Evolutionary conservation across 1,284 basidiomycete genomes (phyloP), one percentile per base, ranked within the genome.

Genomic region (Cronartium ribicola): DNA sequence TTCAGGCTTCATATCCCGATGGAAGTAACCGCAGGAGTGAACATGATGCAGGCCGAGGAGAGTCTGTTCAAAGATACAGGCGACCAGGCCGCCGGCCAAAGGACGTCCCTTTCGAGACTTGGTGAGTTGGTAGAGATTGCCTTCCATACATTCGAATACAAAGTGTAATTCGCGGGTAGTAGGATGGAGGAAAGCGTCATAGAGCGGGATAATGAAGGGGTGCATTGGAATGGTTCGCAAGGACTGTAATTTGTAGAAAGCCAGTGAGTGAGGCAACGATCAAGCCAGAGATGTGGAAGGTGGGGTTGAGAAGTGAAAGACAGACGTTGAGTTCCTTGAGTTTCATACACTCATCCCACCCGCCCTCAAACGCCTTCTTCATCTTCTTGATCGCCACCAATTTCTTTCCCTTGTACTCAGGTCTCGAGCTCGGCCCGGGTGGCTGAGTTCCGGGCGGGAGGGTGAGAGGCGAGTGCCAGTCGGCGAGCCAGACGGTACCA

Each of bases 91-190:
- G 44, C 92, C 91, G 17, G 96, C 95, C 69, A 99, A 87, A 6
- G 92, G 88, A 75, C 94, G 88, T 69, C 94, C 94, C 83, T 92
- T 94, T 76, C 96, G 89, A 43, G 94, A 89, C 84, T 96, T 98
- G 83, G 97, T 96, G 83, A 99, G 90, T 83, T 99, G 96, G 83
- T 96, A 98, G 75, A 99, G 87, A 83, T 99, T 98, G 79, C 96
- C 96, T 83, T 99, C 96, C 96, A 99, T 98, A 81, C 94, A 94
- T 83, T 99, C 96, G 82, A 99, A 98, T 67, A 98, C 96, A 81
- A 98, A 98, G 83, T 98, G 97, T 78, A 99, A 90, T 83, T 98
- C 94, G 82, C 91, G 92, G 70, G 92, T 88, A 77, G 88, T 86
- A 0, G 94, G 94, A 63, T 94, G 88, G 78, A 98, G 90, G 84